Percentiles rank a stretch among this genome's conserved stretches.
Conservation (phyloP, 1,139 yeast genomes). For the Saccharomyces hybrid region DNA sequence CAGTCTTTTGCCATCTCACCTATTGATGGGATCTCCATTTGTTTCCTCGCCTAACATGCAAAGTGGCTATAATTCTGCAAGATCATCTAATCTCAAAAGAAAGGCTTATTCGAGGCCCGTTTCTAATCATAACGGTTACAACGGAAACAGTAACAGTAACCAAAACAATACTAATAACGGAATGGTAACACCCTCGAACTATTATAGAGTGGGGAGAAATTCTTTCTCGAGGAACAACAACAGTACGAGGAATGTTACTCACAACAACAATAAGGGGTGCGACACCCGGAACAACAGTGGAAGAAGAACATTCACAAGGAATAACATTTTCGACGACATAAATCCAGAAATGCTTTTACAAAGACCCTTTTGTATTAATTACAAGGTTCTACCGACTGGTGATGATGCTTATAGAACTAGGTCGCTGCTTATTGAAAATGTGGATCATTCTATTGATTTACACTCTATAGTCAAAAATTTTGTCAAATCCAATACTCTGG, state of each 20-base stretch:
- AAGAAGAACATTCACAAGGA: constrained; percentile 5
- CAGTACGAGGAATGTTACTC: background rate
- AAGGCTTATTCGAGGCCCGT: constrained; percentile 6
- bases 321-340: constrained; percentile 9
- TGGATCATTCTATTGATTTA: constrained; percentile 20
- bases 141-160: constrained; percentile 2
- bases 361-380: constrained; percentile 20
- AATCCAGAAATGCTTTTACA: constrained; percentile 20
- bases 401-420: constrained; percentile 29
- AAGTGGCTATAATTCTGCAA: constrained; percentile 16
- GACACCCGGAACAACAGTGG: background rate
- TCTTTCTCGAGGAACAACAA: background rate
- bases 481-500: constrained; percentile 37
- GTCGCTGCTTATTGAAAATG: constrained; percentile 25
- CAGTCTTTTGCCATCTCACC: constrained; percentile 63
- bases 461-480: constrained; percentile 24
- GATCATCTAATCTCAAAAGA: constrained; percentile 9
- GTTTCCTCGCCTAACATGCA: constrained; percentile 38
- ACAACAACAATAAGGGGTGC: background rate
- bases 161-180: background rate
- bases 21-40: constrained; percentile 61
- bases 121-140: constrained; percentile 2
- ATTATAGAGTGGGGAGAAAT: background rate
- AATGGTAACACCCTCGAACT: background rate
- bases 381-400: constrained; percentile 26